Evolutionary conservation across 345 rosid species (phyloP).

Genomic region (Erodium maritimum): DNA sequence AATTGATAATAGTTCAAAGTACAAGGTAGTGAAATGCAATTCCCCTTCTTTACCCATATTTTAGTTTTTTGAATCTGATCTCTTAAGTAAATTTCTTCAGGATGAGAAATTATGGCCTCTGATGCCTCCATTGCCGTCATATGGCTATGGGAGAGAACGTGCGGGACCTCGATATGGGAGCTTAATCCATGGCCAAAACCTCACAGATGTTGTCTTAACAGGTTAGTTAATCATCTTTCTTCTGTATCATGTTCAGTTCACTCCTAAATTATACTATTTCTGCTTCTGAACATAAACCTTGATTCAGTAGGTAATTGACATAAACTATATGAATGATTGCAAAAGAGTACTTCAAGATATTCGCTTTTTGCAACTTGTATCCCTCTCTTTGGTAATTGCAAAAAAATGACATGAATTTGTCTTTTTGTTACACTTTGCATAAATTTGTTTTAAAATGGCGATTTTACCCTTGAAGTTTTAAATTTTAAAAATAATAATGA

Average conservation of each 20-base stretch:
- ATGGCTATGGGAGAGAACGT: constrained; percentile 58
- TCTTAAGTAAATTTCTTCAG: constrained; percentile 11
- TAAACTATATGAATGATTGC: no score
- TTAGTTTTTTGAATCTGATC: neutral
- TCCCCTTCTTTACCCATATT: neutral
- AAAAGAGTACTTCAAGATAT: no score
- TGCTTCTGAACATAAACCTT: neutral
- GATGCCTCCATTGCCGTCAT: constrained; percentile 55
- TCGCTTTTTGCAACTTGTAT: no score
- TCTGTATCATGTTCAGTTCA: neutral
- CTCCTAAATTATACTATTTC: neutral
- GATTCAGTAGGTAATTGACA: neutral
- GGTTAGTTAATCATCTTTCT: constrained; percentile 19
- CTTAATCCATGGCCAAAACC: constrained; percentile 54
- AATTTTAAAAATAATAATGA: no score
- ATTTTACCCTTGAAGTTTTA: no score
- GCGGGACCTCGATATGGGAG: constrained; percentile 57
- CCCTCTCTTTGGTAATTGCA: no score
- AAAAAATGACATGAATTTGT: no score
- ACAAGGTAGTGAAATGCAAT: no score
- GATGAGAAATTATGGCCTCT: constrained; percentile 49
- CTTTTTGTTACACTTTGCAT: no score
- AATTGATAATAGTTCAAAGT: no score
- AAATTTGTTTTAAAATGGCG: no score
- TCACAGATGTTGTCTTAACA: constrained; percentile 50